Percentiles rank a stretch among this genome's conserved stretches.
These are phyloP conservation scores for Parachlorella kessleri DNA, from an alignment of 139 green algal species.

Conservation along the genomic window DNA sequence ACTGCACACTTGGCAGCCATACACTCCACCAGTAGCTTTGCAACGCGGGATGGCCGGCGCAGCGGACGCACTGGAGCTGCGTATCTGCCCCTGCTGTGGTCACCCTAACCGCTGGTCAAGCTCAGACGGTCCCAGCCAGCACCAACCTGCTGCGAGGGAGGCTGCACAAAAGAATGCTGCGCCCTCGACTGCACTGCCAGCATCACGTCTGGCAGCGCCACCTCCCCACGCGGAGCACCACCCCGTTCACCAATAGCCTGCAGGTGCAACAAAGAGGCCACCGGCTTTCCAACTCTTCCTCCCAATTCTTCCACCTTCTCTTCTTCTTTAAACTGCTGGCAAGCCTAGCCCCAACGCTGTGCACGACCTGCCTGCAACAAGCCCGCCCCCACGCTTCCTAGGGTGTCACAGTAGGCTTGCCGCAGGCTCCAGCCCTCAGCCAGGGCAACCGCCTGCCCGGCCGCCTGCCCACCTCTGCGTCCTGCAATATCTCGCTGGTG, in stretches of 20 bases:
- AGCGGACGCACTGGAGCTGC: too few species aligned
- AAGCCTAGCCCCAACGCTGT: not conserved
- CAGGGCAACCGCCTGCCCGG: too few species aligned
- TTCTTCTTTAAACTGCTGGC: not conserved
- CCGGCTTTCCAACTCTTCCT: not conserved
- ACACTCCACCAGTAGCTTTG: too few species aligned
- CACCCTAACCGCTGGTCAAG: too few species aligned
- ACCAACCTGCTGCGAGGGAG: constrained; percentile 51
- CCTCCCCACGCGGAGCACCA: constrained; percentile 34
- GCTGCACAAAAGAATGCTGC: constrained; percentile 42
- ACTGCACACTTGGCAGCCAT: too few species aligned
- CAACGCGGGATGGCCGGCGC: too few species aligned
- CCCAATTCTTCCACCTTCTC: not conserved
- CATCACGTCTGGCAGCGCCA: constrained; percentile 65
- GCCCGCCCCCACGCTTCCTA: too few species aligned
- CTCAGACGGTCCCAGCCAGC: too few species aligned
- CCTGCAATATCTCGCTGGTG: constrained; percentile 69
- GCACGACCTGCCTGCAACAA: too few species aligned
- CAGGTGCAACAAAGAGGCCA: not conserved
- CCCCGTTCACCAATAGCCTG: constrained; percentile 29
- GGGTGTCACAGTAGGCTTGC: too few species aligned
- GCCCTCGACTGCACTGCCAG: constrained; percentile 62
- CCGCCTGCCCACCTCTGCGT: constrained; percentile 75
- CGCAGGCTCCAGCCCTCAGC: too few species aligned
- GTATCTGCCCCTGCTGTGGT: too few species aligned